Evolutionary conservation across 2,329 filamentous ascomycete genomes (phyloP), one percentile per base, ranked within the genome.

Genomic region (Xylaria sp.): DNA sequence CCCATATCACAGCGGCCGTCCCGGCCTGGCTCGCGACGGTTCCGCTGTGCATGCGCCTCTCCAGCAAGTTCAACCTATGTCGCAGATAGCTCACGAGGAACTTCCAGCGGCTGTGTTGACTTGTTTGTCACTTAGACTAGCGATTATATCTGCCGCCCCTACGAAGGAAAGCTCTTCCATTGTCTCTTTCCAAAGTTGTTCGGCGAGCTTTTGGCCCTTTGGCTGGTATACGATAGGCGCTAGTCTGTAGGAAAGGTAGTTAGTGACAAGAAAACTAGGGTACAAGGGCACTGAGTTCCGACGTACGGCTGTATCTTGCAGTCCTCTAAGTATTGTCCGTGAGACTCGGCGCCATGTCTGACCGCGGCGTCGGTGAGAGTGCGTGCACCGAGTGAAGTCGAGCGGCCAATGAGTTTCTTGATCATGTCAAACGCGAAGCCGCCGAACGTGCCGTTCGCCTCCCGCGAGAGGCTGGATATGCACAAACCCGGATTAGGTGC

Each of bases 251-350:
- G 23, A 13, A 15, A 12, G 13, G 15, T 3, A 13, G 12, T 23
- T 46, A 37, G 41, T 46, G 13, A 15, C 15, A 46, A 18, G 15
- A 46, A n/a, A 18, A 46, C 18, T 25, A 25, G 23, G 23, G 6
- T n/a, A 28, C 15, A 46, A 46, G 18, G 15, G 18, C 13, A 3
- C 25, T 25, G 48, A 13, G 23, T 20, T 15, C 51, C 55, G 39
- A 73, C 70, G 73, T 44, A 73, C 70, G 73, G 69, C 15, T 52
- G 54, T 8, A 74, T 8, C 32, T 69, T 63, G 12, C 69, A 37
- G 13, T 70, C 69, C 13, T 68, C 71, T 8, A 75, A 4, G 12
- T 70, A 73, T 15, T 75, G 68, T 1, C 72, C 70, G 50, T 73
- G 73, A 5, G 64, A 54, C 12, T 51, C 59, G 10, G 54, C n/a